Percentiles rank a stretch among this genome's conserved stretches.
Evolutionary conservation across 73 alveolate species (phyloP).

Genomic region (Paramecium primaurelia): DNA sequence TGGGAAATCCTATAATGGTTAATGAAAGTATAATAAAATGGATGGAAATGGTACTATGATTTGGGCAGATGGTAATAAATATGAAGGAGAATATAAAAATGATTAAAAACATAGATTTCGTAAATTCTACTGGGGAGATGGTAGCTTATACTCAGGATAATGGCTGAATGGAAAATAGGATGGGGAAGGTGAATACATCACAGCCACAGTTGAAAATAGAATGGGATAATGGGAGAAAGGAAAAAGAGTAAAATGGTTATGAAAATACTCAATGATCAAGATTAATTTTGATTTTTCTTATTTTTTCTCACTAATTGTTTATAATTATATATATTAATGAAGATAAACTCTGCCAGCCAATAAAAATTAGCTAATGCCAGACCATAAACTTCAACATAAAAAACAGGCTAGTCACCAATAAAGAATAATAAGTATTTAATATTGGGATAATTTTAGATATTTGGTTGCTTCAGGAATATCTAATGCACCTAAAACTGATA

Average conservation of each 20-base stretch:
- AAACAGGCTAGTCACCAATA: not conserved
- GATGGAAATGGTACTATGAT: slow-evolving; percentile 64
- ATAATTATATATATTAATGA: not conserved
- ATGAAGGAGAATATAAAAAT: slow-evolving; percentile 65
- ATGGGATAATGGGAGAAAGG: slow-evolving; percentile 74
- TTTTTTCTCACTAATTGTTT: not conserved
- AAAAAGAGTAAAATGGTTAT: slow-evolving; percentile 65
- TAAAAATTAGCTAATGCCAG: not conserved
- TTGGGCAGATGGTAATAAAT: slow-evolving; percentile 69
- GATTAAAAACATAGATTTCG: slow-evolving; percentile 74
- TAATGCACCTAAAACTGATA: not conserved
- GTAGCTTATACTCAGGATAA: slow-evolving; percentile 44
- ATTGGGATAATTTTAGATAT: not conserved
- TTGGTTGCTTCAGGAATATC: slow-evolving; percentile 2
- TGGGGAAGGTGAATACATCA: slow-evolving; percentile 65
- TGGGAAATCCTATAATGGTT: slow-evolving; percentile 58
- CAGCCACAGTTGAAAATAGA: slow-evolving; percentile 59
- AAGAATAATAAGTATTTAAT: slow-evolving; percentile 3
- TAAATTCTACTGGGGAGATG: slow-evolving; percentile 78
- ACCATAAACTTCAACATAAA: slow-evolving; percentile 6
- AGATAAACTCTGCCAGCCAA: slow-evolving; percentile 19
- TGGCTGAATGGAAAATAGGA: slow-evolving; percentile 57
- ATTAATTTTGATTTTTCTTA: not conserved
- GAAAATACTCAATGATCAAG: not conserved
- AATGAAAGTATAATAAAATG: slow-evolving; percentile 66